Base-by-base conservation (phyloP, 148 eudicot species). In the Chenopodium quinoa region DNA sequence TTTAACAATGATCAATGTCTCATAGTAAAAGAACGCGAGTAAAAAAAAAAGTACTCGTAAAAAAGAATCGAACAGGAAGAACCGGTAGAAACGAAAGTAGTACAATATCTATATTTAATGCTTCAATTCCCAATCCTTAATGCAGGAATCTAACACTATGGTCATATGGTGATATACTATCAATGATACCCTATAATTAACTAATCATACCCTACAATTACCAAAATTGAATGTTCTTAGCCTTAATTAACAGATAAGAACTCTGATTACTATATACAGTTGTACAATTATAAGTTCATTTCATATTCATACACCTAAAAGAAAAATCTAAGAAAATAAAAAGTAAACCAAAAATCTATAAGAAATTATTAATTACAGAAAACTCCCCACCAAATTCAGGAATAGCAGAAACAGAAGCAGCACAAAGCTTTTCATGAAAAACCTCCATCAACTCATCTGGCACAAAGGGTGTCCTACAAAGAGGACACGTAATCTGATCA, bases 401-500 rank as follows among this genome's bases (percentile, higher is more conserved):
- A 47, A 91, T 78, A 7, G 91, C 87, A 10, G 90, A 81, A 37
- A 88, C 87, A 54, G 88, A 67, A 34, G 91, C 91, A 40, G 85
- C 86, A 87, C 89, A 85, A n/a, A 90, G 79, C 74, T 84, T 84
- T 80, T 91, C 91, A 67, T 91, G 89, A 63, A 89, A 90, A 37
- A 50, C 32, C 23, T 88, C 91, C 76, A 80, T 87, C 84, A 92
- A 75, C 77, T 92, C 86, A 70, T 82, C 84, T 7, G 93, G 89
- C 20, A 93, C 71, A 46, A 91, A 82, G 32, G 77, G 83, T 13
- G 92, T 86, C 80, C 95, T 80, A 79, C 94, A 92, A 7, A 91
- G 89, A 9, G 95, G 93, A 54, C 94, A 92, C 13, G 88, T 93
- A 74, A 86, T 85, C 78, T 87, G 92, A 83, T 90, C 92, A 75